Base-by-base conservation (phyloP, 805 yeast genomes). In the Candida sphagnicola region DNA sequence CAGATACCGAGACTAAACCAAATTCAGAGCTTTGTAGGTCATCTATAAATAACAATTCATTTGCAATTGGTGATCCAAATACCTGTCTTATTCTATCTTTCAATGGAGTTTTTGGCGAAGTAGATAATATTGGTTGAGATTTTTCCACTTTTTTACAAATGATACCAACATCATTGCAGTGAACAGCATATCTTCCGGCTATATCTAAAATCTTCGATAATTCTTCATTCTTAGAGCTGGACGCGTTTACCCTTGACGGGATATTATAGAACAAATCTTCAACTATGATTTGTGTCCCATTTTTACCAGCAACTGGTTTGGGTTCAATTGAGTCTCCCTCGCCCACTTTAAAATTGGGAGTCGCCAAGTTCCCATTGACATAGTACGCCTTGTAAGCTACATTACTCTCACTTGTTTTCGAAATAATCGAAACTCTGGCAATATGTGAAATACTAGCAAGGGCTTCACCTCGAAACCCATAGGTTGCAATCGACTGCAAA, bases 391-490 rank as follows among this genome's bases (percentile, higher is more conserved):
- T 77, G 76, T 84, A 83, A 0, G 96, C 97, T 51, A 87, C 74
- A 0, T 72, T 63, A 1, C 80, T 74, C 1, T 62, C 72, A 5
- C 47, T 52, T 0, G 85, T 78, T 59, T 85, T 89, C 0, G 97
- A 86, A 1, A 81, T 72, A 4, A 93, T 95, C 0, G 87, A 72
- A 1, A 93, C 65, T 41, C 89, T 82, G 0, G 97, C 74, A 15
- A 93, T 82, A 53, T 91, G 96, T 0, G 96, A 88, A 5, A 93
- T 90, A 54, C 93, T 82, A 1, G 98, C 96, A 35, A 93, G 67
- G 0, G 99, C 99, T 59, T 93, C 99, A 12, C 99, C 99, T 39
- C 99, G 72, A 57, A 93, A 93, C 4, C 99, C 99, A 57, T 88
- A 88, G 0, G 98, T 90, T 16, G 75, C 65, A 17, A 93, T 76